A percentile compares a stretch with the other conserved stretches of the same genome.
phyloP scores from a whole-genome alignment of 2,329 filamentous ascomycete species.

The Xylaria sp. region DNA sequence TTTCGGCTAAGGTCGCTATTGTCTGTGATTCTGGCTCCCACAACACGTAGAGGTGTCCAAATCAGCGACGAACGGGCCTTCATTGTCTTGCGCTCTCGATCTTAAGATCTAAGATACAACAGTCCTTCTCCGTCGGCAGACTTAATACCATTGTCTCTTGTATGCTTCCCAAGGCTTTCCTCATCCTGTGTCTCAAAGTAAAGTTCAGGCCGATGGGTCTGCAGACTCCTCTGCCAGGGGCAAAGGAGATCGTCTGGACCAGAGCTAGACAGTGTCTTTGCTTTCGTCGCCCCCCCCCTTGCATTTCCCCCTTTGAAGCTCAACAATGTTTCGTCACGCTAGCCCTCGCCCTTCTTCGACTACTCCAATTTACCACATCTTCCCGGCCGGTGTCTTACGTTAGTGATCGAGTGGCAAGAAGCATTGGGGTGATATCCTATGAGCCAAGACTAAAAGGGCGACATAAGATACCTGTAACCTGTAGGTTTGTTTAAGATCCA shows the following conservation, averaged over 20 bases:
- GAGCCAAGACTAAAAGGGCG: conserved; percentile 42
- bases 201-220: conserved; percentile 32
- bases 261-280: conserved; percentile 37
- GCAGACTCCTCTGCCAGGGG: conserved; percentile 28
- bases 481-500: conserved; percentile 44
- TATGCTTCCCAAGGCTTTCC: conserved; percentile 37
- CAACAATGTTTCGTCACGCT: conserved; percentile 32
- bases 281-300: conserved; percentile 30
- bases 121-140: conserved; percentile 30
- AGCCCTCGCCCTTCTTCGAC: conserved; percentile 33
- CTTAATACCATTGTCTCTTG: conserved; percentile 36
- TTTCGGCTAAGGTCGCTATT: background rate
- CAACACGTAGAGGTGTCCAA: conserved; percentile 4
- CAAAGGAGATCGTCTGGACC: conserved; percentile 34
- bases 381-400: conserved; percentile 40
- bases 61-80: conserved; percentile 36
- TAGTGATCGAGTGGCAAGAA: conserved; percentile 40
- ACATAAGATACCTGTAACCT: conserved; percentile 43
- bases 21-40: conserved; percentile 10
- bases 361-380: conserved; percentile 43
- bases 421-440: conserved; percentile 46
- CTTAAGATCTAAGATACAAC: conserved; percentile 39
- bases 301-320: conserved; percentile 14
- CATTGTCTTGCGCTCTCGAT: conserved; percentile 38
- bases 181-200: conserved; percentile 36